phyloP scores from a whole-genome alignment of 495 filamentous ascomycete species.

The Parathielavia appendiculata region DNA sequence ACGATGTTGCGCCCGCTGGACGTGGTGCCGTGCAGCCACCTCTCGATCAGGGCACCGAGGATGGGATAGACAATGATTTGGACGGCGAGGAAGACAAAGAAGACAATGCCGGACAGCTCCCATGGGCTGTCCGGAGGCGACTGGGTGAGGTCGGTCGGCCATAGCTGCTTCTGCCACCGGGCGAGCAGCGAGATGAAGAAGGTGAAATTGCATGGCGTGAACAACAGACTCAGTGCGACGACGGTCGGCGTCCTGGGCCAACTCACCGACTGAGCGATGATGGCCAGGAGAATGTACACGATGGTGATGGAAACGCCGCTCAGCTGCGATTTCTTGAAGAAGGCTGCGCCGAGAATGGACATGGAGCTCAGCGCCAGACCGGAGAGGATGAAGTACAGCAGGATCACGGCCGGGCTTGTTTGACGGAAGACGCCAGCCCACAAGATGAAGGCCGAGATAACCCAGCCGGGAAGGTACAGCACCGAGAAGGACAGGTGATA shows the following conservation, averaged over 20 bases:
- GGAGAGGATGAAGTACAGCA: conserved; percentile 58
- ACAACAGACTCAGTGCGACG: conserved; percentile 60
- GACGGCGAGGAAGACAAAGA: conserved; percentile 64
- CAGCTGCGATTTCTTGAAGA: conserved; percentile 74
- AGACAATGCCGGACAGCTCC: conserved; percentile 56
- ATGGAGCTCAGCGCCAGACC: conserved; percentile 63
- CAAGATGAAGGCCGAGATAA: conserved; percentile 59
- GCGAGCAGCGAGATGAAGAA: conserved; percentile 66
- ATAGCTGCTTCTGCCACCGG: conserved; percentile 55
- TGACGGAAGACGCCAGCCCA: conserved; percentile 57
- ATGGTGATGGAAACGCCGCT: conserved; percentile 65
- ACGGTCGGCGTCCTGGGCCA: conserved; percentile 54
- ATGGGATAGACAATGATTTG: conserved; percentile 71
- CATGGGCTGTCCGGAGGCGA: conserved; percentile 57
- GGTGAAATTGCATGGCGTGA: conserved; percentile 72
- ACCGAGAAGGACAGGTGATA: conserved; percentile 64
- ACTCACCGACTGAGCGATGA: conserved; percentile 61
- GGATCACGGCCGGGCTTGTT: conserved; percentile 53
- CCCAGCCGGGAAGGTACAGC: conserved; percentile 66
- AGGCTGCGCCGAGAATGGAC: conserved; percentile 63
- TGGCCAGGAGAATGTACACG: conserved; percentile 58
- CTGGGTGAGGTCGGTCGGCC: conserved; percentile 51
- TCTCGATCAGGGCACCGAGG: conserved; percentile 65
- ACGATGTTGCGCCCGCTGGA: conserved; percentile 55
- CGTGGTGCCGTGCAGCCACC: conserved; percentile 67